These are phyloP conservation scores for Ceratocystis colombiana DNA, from an alignment of 2,329 filamentous ascomycete genomes.

Conservation along the genomic window DNA sequence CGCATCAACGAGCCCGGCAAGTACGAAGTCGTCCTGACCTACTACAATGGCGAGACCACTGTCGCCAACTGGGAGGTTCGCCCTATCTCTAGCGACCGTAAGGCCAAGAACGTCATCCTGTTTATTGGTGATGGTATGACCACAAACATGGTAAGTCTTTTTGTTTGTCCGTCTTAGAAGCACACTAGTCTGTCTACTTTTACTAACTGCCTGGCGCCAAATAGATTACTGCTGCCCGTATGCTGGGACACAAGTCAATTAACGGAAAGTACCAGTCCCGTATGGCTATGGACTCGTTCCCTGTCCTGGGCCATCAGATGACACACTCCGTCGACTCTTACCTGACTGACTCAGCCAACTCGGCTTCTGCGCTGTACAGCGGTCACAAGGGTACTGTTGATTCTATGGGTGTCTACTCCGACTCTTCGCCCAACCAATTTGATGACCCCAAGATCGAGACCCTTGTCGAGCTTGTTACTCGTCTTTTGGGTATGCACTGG, in stretches of 20 bases:
- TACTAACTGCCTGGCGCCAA: neutral
- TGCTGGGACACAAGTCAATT: constrained; percentile 71
- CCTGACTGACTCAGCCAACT: constrained; percentile 82
- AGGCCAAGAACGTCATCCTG: constrained; percentile 74
- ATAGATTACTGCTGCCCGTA: constrained; percentile 61
- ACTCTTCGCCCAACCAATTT: constrained; percentile 61
- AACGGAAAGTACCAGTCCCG: constrained; percentile 73
- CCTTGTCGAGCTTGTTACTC: constrained; percentile 66
- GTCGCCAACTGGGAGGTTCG: constrained; percentile 68
- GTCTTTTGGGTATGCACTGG: constrained; percentile 53
- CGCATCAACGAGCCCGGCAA: constrained; percentile 68
- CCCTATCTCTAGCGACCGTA: constrained; percentile 56
- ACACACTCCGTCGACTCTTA: constrained; percentile 76
- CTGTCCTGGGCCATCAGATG: constrained; percentile 80
- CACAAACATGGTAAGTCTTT: constrained; percentile 52
- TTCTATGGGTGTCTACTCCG: constrained; percentile 66
- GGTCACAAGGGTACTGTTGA: constrained; percentile 80
- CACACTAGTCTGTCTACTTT: neutral
- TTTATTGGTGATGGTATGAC: constrained; percentile 69
- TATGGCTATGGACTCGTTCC: constrained; percentile 73
- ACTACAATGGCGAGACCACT: constrained; percentile 63
- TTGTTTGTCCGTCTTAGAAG: neutral
- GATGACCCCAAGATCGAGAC: constrained; percentile 83
- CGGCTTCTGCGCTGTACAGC: constrained; percentile 67
- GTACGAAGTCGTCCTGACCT: constrained; percentile 65